phyloP scores from a whole-genome alignment of 805 yeast genomes.

The Yamadazyma olivae region DNA sequence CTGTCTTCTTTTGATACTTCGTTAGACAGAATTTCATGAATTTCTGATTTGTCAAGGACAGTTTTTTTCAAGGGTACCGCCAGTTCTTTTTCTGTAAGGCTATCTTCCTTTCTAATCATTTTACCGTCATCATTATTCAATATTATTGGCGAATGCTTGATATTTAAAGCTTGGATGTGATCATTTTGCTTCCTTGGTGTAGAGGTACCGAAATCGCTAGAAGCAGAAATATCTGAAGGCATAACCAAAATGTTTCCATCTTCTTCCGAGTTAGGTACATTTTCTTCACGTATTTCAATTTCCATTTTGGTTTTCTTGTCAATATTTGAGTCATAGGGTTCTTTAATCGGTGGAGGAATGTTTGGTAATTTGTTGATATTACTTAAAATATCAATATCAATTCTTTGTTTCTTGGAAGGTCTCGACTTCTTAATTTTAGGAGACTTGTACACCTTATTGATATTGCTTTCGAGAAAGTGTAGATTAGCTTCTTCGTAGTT shows the following conservation, averaged over 20 bases:
- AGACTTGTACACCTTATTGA: neutral
- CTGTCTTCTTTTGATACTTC: neutral
- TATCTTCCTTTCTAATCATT: neutral
- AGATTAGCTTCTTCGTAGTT: conserved; percentile 34
- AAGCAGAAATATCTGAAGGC: too few species aligned
- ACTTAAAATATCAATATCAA: conserved; percentile 2
- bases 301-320: too few species aligned
- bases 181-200: neutral
- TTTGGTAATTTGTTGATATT: neutral
- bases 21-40: neutral
- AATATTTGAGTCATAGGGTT: too few species aligned
- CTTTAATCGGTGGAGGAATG: too few species aligned
- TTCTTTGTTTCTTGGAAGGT: conserved; percentile 2
- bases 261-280: too few species aligned
- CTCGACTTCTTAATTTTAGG: neutral
- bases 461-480: conserved; percentile 19
- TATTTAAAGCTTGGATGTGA: neutral
- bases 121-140: neutral
- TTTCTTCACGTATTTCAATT: too few species aligned
- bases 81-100: neutral
- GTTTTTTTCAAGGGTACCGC: neutral
- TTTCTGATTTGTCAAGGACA: neutral
- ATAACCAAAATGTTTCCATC: too few species aligned
- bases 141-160: neutral
- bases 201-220: too few species aligned